Evolutionary conservation across 495 filamentous ascomycete species (phyloP), one percentile per base, ranked within the genome.

Genomic region (Staphylotrichum longicolle): DNA sequence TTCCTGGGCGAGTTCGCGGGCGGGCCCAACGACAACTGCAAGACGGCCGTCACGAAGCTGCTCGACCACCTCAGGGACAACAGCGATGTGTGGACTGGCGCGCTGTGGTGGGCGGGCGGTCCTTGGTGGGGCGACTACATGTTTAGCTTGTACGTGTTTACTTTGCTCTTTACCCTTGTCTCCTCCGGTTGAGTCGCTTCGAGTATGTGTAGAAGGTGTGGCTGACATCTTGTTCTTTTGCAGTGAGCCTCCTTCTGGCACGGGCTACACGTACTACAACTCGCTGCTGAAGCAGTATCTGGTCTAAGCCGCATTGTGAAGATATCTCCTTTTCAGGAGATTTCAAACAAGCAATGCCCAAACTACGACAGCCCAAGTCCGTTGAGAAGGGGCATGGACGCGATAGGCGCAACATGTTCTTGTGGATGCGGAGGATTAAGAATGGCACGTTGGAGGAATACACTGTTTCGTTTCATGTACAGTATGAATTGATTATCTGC

Each of bases 1-100:
- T 70, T 92, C 55, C 68, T 92, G 46, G 89, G 89, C 41, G 89
- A 91, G 75, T 88, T 87, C 58, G 89, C 87, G 32, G 89, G 84
- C 50, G 89, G 87, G 45, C 75, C 81, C 63, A 91, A 91, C 71
- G 63, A 75, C 0, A 77, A 75, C 54, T 93, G 89, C 69, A 73
- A 88, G 75, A 62, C 67, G 11, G 88, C 88, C 41, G 75, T 91
- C 39, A 79, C 79, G 65, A 84, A 81, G 32, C 81, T 91, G 78
- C 76, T 91, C 58, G 72, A 78, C 49, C 80, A 83, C 68, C 77
- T 91, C 75, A 66, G 74, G 37, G 80, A 80, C 33, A 86, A 86
- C 69, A 81, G 72, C 32, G 89, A 91, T 61, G 86, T 90, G 39
- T 91, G 89, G 89, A 76, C 78, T 37, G 88, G 88, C 2, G 88